phyloP scores from a whole-genome alignment of 2,329 filamentous ascomycete genomes.

The Aspergillus pseudotamarii region DNA sequence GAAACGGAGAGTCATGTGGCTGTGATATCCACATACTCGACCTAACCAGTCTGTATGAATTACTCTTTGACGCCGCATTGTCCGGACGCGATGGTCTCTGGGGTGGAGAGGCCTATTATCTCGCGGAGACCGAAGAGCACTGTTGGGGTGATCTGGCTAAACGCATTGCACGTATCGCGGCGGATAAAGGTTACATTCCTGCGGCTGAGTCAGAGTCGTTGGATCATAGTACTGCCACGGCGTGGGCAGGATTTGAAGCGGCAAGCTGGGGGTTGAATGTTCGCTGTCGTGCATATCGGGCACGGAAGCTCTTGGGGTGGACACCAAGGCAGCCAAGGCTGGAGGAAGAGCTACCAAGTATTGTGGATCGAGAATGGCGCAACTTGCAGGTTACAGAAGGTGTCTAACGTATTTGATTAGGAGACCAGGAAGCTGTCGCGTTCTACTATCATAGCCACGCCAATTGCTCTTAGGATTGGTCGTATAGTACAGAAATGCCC shows the following conservation, averaged over 20 bases:
- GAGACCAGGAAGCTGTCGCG: neutral
- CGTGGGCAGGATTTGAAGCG: conserved; percentile 14
- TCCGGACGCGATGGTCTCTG: neutral
- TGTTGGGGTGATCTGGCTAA: conserved; percentile 11
- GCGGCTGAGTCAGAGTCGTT: neutral
- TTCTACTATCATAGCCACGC: neutral
- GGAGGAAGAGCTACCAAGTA: conserved; percentile 6
- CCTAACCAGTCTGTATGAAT: conserved; percentile 9
- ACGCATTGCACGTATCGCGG: conserved; percentile 4
- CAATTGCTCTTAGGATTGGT: neutral
- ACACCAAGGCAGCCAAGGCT: neutral
- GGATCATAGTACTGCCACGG: conserved; percentile 2
- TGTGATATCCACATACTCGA: conserved; percentile 14
- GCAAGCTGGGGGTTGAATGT: conserved; percentile 18
- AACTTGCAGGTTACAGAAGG: neutral
- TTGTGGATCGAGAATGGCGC: conserved; percentile 12
- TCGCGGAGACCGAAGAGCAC: conserved; percentile 13
- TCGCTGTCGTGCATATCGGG: conserved; percentile 9
- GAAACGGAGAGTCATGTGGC: conserved; percentile 8
- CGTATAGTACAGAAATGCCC: no score
- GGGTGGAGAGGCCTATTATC: conserved; percentile 12
- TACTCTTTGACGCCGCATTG: conserved; percentile 10
- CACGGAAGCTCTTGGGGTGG: conserved; percentile 9
- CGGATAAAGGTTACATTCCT: neutral
- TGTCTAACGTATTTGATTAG: neutral